Evolutionary conservation across 495 filamentous ascomycete species (phyloP).

Genomic region (Penicillium psychrofluorescens): DNA sequence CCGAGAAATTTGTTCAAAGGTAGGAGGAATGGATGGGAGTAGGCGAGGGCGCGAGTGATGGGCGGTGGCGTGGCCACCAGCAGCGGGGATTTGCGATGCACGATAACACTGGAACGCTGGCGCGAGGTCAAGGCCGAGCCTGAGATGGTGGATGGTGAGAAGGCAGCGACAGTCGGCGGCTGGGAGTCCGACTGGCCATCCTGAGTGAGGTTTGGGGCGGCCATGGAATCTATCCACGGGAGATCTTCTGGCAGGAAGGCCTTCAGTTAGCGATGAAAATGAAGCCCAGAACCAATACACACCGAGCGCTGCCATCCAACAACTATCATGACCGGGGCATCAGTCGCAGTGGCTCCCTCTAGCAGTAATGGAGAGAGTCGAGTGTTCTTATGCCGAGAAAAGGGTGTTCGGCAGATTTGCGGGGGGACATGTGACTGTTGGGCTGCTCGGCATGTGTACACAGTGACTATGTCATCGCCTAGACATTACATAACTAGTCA

Average conservation of each 20-base stretch:
- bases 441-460: background rate
- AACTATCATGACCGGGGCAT: conserved; percentile 25
- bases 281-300: conserved; percentile 8
- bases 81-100: conserved; percentile 92
- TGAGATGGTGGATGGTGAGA: conserved; percentile 74
- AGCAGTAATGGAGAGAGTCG: background rate
- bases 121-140: conserved; percentile 61
- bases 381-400: conserved; percentile 7
- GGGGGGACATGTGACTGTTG: conserved; percentile 25
- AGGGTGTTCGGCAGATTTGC: conserved; percentile 19
- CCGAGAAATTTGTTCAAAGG: conserved; percentile 78
- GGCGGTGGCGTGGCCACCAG: conserved; percentile 89
- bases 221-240: conserved; percentile 59
- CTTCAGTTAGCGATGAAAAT: background rate
- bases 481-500: background rate
- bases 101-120: conserved; percentile 81
- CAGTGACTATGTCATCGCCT: background rate
- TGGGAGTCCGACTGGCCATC: conserved; percentile 37
- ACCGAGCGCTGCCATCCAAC: conserved; percentile 62
- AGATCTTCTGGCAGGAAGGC: conserved; percentile 41
- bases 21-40: conserved; percentile 87
- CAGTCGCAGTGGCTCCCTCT: no score
- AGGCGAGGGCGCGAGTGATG: conserved; percentile 84
- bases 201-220: conserved; percentile 34
- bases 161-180: conserved; percentile 72